Evolutionary conservation across 2,329 filamentous ascomycete genomes (phyloP), one percentile per base, ranked within the genome.

Genomic region (Aspergillus spinulosporus): DNA sequence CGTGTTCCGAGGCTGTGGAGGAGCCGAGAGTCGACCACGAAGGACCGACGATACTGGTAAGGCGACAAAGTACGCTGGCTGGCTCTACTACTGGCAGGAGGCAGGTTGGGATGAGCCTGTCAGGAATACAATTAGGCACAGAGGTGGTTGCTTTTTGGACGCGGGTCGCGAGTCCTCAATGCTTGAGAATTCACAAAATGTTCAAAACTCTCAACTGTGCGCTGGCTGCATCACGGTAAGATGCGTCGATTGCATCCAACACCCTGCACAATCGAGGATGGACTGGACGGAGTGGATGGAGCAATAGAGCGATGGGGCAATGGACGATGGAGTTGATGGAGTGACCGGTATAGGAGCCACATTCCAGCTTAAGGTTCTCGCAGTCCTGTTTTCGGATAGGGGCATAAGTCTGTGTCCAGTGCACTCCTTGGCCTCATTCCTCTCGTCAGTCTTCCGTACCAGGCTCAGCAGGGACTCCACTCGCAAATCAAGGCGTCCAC

Each of bases 321-420:
- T 21, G 21, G 21, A 21, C 21, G 21, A 21, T 21, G 21, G 21
- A 21, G 21, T 21, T 21, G 21, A 21, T 21, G 21, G 21, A 21
- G 21, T 21, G 21, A 21, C 21, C 34, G 34, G 34, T 37, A 37
- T 37, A 37, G 34, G 34, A 37, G 34, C n/a, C 34, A 37, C 34
- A 37, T 37, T 37, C 34, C 34, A 21, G 34, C 34, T 37, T 37
- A 37, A 37, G 34, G 34, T 37, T 37, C 34, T 37, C 11, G 7
- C 29, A 31, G 29, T 40, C 7, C 52, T 36, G 52, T 49, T 54
- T 49, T 54, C 52, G 52, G 52, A 54, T 54, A 54, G n/a, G 3
- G n/a, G 46, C 52, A 54, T 54, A 14, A 46, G 21, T 42, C 11
- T 52, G 43, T 48, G 51, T 47, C 51, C 51, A 53, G 28, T 31